phyloP scores from a whole-genome alignment of 228 moss, liverwort and hornwort species.

The Sphagnum fallax region DNA sequence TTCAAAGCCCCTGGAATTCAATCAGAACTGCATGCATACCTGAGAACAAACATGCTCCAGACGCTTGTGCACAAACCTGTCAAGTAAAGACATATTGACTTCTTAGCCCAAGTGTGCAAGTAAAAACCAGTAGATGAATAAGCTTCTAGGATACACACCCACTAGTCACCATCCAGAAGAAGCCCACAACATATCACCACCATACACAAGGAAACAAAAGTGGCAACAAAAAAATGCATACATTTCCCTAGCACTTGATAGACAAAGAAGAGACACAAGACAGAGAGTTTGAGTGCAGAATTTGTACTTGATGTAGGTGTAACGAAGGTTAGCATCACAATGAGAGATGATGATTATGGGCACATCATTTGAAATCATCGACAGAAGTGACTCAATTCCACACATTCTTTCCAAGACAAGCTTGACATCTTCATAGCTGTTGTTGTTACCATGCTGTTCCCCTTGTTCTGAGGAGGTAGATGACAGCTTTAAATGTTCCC shows the following conservation, averaged over 20 bases:
- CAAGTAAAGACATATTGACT: too few species aligned
- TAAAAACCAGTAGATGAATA: too few species aligned
- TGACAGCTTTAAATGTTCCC: conserved; percentile 13
- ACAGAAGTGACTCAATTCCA: conserved; percentile 42
- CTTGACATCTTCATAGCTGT: conserved; percentile 31
- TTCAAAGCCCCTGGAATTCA: too few species aligned
- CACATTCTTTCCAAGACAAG: conserved; percentile 44
- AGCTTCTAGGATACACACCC: background rate
- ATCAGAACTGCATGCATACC: background rate
- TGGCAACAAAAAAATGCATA: background rate
- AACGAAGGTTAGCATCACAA: conserved; percentile 44
- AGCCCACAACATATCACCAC: too few species aligned
- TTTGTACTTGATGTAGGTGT: conserved; percentile 55
- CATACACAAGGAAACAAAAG: too few species aligned
- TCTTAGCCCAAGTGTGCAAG: too few species aligned
- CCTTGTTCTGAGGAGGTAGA: too few species aligned
- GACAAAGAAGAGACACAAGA: background rate
- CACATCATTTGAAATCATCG: conserved; percentile 47
- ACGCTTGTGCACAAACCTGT: background rate
- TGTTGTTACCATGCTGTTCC: conserved; percentile 26
- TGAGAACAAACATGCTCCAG: background rate
- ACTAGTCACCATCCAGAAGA: background rate
- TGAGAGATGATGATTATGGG: conserved; percentile 44
- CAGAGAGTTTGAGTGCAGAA: background rate
- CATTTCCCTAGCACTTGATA: background rate